Conservation (phyloP, 2,329 filamentous ascomycete species). For the Fusarium tjaetaba region DNA sequence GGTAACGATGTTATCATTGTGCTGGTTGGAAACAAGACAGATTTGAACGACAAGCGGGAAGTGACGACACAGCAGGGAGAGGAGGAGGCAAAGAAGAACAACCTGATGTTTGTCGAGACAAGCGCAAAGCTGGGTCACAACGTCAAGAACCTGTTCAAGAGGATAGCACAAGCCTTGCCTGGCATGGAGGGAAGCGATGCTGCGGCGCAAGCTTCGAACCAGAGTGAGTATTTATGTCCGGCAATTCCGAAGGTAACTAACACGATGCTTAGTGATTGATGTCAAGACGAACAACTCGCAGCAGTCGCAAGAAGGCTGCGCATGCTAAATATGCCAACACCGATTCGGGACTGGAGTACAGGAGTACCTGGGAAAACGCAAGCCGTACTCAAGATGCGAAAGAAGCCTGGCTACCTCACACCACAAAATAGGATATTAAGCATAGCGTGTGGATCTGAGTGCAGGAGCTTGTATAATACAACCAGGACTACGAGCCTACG, state of each 20-base stretch:
- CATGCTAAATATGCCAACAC: constrained; percentile 47
- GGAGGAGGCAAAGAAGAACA: constrained; percentile 97
- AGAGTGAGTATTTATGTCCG: constrained; percentile 70
- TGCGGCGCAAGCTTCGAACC: constrained; percentile 75
- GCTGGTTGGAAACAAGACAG: constrained; percentile 98
- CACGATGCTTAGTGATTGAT: constrained; percentile 77
- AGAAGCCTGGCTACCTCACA: constrained; percentile 31
- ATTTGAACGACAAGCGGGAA: constrained; percentile 97
- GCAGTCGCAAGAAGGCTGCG: constrained; percentile 76
- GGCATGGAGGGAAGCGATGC: constrained; percentile 95
- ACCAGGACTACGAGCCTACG: constrained; percentile 47
- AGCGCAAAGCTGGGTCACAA: constrained; percentile 98
- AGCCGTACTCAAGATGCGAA: constrained; percentile 31
- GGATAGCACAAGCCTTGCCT: constrained; percentile 96
- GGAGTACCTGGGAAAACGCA: constrained; percentile 39
- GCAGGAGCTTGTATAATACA: constrained; percentile 51
- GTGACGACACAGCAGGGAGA: constrained; percentile 96
- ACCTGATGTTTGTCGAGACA: constrained; percentile 98
- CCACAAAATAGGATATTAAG: constrained; percentile 45
- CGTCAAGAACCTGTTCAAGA: constrained; percentile 96
- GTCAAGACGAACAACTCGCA: constrained; percentile 83
- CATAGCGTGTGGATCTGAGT: constrained; percentile 47
- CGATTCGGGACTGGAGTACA: constrained; percentile 39
- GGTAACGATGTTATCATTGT: constrained; percentile 99
- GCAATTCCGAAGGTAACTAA: background rate